Evolutionary conservation across 1,284 basidiomycete genomes (phyloP).

Genomic region (Naganishia sp.): DNA sequence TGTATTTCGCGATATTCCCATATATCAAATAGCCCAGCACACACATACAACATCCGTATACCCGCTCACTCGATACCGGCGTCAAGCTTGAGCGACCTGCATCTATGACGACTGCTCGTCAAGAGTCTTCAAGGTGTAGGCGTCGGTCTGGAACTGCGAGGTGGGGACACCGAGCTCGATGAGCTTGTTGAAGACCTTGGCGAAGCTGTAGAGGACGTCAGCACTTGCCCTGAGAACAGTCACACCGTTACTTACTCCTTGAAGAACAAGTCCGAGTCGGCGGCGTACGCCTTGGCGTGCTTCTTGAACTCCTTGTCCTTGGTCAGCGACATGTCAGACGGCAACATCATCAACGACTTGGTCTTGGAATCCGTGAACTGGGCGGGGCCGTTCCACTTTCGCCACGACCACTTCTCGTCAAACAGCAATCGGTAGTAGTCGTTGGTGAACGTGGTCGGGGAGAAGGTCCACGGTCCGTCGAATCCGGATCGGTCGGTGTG

Average conservation of each 20-base stretch:
- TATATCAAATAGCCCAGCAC: background rate
- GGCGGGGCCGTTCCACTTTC: constrained; percentile 82
- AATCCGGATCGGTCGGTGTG: constrained; percentile 79
- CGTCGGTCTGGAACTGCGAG: constrained; percentile 72
- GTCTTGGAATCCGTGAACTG: constrained; percentile 93
- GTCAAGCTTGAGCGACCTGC: background rate
- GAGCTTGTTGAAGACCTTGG: constrained; percentile 69
- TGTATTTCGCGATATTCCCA: constrained; percentile 4
- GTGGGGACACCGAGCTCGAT: constrained; percentile 87
- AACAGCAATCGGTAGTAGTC: constrained; percentile 87
- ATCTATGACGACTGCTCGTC: constrained; percentile 59
- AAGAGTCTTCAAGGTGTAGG: constrained; percentile 68
- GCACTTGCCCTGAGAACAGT: background rate
- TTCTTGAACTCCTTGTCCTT: constrained; percentile 89
- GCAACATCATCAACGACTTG: constrained; percentile 89
- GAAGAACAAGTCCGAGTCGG: constrained; percentile 81
- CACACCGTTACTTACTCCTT: constrained; percentile 66
- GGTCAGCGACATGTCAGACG: constrained; percentile 74
- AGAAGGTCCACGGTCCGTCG: constrained; percentile 87
- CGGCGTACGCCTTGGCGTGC: constrained; percentile 77
- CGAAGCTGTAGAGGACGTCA: constrained; percentile 63
- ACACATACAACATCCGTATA: background rate
- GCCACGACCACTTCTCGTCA: constrained; percentile 69
- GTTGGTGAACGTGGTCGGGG: constrained; percentile 67
- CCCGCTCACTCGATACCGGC: too few species aligned